A percentile compares a stretch with the other conserved stretches of the same genome.
phyloP scores from a whole-genome alignment of 78 protist genomes.

The Capsaspora owczarzaki region DNA sequence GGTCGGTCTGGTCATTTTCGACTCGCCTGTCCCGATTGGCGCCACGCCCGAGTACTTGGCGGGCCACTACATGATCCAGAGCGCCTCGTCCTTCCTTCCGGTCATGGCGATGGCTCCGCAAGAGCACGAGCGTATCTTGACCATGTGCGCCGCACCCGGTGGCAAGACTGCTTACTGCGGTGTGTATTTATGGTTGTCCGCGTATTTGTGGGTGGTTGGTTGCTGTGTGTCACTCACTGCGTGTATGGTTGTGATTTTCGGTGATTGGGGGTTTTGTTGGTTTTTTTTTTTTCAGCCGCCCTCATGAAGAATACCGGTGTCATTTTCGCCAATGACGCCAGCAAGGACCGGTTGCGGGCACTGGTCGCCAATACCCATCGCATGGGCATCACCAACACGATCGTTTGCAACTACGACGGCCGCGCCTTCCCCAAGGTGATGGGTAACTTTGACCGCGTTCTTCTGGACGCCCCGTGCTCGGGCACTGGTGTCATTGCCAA shows the following conservation, averaged over 20 bases:
- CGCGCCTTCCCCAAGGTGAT: slow-evolving; percentile 15
- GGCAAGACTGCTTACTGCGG: slow-evolving; percentile 77
- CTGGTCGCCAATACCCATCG: background rate
- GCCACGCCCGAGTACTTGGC: slow-evolving; percentile 93
- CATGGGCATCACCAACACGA: background rate
- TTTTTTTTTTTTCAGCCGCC: slow-evolving; percentile 31
- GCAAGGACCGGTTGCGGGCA: background rate
- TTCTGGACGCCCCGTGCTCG: slow-evolving; percentile 91
- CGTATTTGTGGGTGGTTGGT: slow-evolving; percentile 57
- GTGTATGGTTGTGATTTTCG: background rate
- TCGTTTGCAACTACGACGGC: slow-evolving; percentile 84
- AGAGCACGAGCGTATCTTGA: slow-evolving; percentile 46
- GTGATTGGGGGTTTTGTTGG: background rate
- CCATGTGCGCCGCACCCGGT: slow-evolving; percentile 83
- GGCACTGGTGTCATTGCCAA: slow-evolving; percentile 94
- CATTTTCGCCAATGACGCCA: background rate
- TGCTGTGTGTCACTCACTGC: slow-evolving; percentile 2
- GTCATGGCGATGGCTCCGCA: slow-evolving; percentile 70
- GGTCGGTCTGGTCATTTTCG: slow-evolving; percentile 90
- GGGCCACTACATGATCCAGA: slow-evolving; percentile 96
- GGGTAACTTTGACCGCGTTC: slow-evolving; percentile 71
- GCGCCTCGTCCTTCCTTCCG: slow-evolving; percentile 94
- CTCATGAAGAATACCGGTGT: background rate
- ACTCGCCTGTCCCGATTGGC: slow-evolving; percentile 83
- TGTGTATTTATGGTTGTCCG: slow-evolving; percentile 43